Conservation (phyloP, 163 green algal species). For the Scenedesmus sp. region DNA sequence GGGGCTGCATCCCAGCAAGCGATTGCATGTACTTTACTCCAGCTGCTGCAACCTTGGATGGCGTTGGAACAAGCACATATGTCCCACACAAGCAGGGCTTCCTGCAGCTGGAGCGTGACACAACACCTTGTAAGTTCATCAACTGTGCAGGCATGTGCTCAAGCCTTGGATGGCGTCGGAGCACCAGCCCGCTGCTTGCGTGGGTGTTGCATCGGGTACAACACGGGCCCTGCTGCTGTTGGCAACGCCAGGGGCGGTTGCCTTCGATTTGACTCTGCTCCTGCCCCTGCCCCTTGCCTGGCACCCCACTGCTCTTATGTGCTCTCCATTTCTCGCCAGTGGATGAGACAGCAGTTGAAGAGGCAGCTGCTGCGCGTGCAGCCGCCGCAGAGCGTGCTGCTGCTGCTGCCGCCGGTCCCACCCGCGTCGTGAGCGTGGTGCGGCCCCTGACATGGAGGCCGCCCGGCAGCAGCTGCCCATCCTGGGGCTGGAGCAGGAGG, state of each 20-base stretch:
- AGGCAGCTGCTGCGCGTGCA: conserved; percentile 44
- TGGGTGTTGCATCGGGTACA: too few species aligned
- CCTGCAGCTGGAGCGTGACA: too few species aligned
- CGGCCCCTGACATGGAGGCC: conserved; percentile 78
- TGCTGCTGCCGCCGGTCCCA: conserved; percentile 45
- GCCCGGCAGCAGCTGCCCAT: conserved; percentile 88
- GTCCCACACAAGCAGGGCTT: too few species aligned
- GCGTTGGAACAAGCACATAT: too few species aligned
- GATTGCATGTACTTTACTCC: too few species aligned
- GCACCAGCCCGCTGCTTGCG: too few species aligned
- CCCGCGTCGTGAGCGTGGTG: conserved; percentile 73
- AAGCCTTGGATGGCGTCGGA: too few species aligned
- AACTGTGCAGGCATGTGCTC: too few species aligned
- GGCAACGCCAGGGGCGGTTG: not conserved
- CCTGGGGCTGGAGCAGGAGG: conserved; percentile 91
- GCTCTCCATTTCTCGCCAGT: not conserved
- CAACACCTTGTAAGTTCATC: too few species aligned
- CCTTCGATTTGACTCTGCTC: not conserved
- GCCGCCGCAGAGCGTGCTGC: conserved; percentile 54
- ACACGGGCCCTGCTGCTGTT: not conserved
- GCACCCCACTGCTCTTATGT: not conserved
- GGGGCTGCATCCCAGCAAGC: too few species aligned
- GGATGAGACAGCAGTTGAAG: conserved; percentile 29
- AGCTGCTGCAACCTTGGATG: too few species aligned
- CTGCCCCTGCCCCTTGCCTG: not conserved